phyloP scores from a whole-genome alignment of 768 basidiomycete genomes.

The Crassisporium funariophilum region DNA sequence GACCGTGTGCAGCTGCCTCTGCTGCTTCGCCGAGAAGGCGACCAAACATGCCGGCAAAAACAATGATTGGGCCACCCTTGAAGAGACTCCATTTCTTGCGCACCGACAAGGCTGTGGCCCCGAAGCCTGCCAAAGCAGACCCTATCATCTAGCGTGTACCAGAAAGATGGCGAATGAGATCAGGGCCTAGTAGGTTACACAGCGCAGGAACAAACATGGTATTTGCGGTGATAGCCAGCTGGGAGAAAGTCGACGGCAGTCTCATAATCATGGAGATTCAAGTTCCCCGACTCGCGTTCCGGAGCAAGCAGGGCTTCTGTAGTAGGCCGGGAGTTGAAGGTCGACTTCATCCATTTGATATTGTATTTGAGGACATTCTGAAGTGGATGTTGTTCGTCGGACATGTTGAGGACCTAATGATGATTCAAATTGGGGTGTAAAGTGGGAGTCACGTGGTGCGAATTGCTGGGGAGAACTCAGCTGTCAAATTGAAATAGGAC shows the following conservation, averaged over 20 bases:
- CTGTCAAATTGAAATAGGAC: slow-evolving; percentile 5
- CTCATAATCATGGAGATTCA: slow-evolving; percentile 58
- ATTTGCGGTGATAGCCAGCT: slow-evolving; percentile 40
- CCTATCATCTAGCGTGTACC: neutral
- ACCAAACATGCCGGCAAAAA: slow-evolving; percentile 28
- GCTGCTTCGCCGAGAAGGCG: slow-evolving; percentile 31
- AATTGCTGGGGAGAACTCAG: slow-evolving; percentile 7
- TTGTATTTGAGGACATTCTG: slow-evolving; percentile 29
- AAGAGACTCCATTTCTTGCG: slow-evolving; percentile 16
- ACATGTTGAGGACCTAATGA: slow-evolving; percentile 2
- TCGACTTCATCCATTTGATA: slow-evolving; percentile 39
- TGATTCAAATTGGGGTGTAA: too few species aligned
- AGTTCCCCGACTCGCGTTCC: slow-evolving; percentile 51
- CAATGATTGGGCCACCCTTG: slow-evolving; percentile 8
- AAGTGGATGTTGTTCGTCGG: neutral
- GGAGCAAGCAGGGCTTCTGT: slow-evolving; percentile 53
- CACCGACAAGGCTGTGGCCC: slow-evolving; percentile 1
- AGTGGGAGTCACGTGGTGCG: slow-evolving; percentile 23
- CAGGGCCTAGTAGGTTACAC: slow-evolving; percentile 4
- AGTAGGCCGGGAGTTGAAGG: slow-evolving; percentile 43
- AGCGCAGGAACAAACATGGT: slow-evolving; percentile 33
- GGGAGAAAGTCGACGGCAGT: slow-evolving; percentile 56
- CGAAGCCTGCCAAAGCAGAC: slow-evolving; percentile 4
- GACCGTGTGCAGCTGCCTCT: slow-evolving; percentile 32
- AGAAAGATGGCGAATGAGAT: slow-evolving; percentile 7